Conservation (phyloP, 2,329 filamentous ascomycete genomes). For the Emericellopsis atlantica region DNA sequence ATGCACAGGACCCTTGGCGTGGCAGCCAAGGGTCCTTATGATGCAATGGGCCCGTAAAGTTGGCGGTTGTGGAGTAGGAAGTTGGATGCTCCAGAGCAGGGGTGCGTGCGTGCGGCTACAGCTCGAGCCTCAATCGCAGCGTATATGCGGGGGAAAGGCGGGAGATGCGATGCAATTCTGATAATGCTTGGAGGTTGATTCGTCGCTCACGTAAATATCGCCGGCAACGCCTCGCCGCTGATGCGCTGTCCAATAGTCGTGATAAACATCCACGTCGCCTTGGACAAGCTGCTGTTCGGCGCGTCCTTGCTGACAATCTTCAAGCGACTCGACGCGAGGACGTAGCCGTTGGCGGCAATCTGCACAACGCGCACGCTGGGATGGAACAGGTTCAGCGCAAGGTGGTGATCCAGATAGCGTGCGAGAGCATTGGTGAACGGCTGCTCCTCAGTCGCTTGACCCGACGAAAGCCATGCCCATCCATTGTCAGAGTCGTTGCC, state of each 20-base stretch:
- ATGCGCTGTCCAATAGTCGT: slow-evolving; percentile 20
- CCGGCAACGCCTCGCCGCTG: slow-evolving; percentile 11
- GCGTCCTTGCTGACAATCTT: slow-evolving; percentile 25
- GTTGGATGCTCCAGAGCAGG: no score
- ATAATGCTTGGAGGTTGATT: no score
- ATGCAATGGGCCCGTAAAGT: no score
- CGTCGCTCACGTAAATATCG: slow-evolving; percentile 7
- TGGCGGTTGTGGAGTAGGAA: no score
- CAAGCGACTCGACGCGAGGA: slow-evolving; percentile 36
- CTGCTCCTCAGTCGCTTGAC: slow-evolving; percentile 7
- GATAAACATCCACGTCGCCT: slow-evolving; percentile 24
- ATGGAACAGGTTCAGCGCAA: slow-evolving; percentile 42
- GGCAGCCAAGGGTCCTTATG: no score
- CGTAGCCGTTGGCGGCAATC: slow-evolving; percentile 43
- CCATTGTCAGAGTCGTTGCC: slow-evolving; percentile 36
- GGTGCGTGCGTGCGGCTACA: neutral
- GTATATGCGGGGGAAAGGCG: no score
- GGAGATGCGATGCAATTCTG: no score
- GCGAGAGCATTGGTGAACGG: slow-evolving; percentile 38
- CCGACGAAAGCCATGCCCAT: slow-evolving; percentile 32
- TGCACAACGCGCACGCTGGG: slow-evolving; percentile 38
- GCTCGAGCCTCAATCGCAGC: neutral
- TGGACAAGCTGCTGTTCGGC: slow-evolving; percentile 15
- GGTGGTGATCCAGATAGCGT: slow-evolving; percentile 35
- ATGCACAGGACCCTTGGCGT: no score